These are phyloP conservation scores for Terana coerulea DNA, from an alignment of 768 basidiomycete species.

Conservation along the genomic window DNA sequence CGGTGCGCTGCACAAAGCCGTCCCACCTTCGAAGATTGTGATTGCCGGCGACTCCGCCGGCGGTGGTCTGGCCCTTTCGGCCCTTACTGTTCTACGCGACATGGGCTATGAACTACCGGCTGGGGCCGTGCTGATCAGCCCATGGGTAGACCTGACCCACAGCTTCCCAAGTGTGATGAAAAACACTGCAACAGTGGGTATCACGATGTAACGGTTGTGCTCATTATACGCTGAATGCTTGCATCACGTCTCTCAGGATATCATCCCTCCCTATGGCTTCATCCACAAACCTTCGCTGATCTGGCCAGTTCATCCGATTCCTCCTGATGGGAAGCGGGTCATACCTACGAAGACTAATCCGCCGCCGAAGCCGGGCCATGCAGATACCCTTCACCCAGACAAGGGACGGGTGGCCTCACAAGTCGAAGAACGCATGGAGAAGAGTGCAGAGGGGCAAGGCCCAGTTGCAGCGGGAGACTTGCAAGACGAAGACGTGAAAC, in stretches of 20 bases:
- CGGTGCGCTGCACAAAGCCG: slow-evolving; percentile 55
- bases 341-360: slow-evolving; percentile 34
- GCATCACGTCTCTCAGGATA: slow-evolving; percentile 48
- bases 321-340: slow-evolving; percentile 31
- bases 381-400: slow-evolving; percentile 42
- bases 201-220: background rate
- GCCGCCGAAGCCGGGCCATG: slow-evolving; percentile 46
- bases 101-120: slow-evolving; percentile 66
- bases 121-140: slow-evolving; percentile 74
- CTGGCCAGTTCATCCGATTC: slow-evolving; percentile 49
- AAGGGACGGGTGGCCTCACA: slow-evolving; percentile 22
- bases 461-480: slow-evolving; percentile 18
- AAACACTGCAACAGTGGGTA: slow-evolving; percentile 57
- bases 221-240: background rate
- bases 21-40: slow-evolving; percentile 65
- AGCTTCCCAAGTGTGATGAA: slow-evolving; percentile 73
- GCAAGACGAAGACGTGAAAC: slow-evolving; percentile 11
- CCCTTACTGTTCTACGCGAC: slow-evolving; percentile 65
- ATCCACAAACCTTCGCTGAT: slow-evolving; percentile 53
- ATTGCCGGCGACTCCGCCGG: slow-evolving; percentile 82
- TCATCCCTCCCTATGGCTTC: slow-evolving; percentile 61
- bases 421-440: slow-evolving; percentile 12
- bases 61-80: slow-evolving; percentile 58
- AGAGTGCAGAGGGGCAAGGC: slow-evolving; percentile 17
- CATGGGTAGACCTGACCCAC: slow-evolving; percentile 86